A percentile compares a stretch with the other conserved stretches of the same genome.
These are phyloP conservation scores for Cucurbita moschata DNA, from an alignment of 306 rosid species.

Conservation along the genomic window DNA sequence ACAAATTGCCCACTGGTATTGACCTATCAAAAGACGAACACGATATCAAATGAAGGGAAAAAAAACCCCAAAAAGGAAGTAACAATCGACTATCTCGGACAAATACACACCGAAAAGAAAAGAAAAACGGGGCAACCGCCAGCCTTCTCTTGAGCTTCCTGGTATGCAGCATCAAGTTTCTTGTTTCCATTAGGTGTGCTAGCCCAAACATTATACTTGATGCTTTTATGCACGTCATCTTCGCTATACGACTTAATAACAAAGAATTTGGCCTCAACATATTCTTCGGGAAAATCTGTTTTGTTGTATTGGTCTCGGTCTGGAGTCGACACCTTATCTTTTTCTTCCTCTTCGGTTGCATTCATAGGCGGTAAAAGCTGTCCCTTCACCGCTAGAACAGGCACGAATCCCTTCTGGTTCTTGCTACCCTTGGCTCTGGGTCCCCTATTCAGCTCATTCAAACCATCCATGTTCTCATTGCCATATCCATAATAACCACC, in stretches of 20 bases:
- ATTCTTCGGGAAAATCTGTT: slow-evolving; percentile 54
- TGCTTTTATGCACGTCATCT: slow-evolving; percentile 94
- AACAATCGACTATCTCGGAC: background rate
- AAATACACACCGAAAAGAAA: slow-evolving; percentile 56
- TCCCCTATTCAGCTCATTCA: slow-evolving; percentile 80
- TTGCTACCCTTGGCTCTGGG: slow-evolving; percentile 80
- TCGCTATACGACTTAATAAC: slow-evolving; percentile 90
- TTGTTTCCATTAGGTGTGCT: slow-evolving; percentile 95
- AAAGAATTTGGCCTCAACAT: slow-evolving; percentile 56
- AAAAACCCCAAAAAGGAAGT: background rate
- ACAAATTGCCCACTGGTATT: slow-evolving; percentile 97
- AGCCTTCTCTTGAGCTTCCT: slow-evolving; percentile 79
- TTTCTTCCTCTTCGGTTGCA: slow-evolving; percentile 39
- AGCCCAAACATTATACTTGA: slow-evolving; percentile 94
- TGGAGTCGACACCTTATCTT: slow-evolving; percentile 37
- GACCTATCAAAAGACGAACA: slow-evolving; percentile 30
- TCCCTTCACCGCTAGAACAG: slow-evolving; percentile 53
- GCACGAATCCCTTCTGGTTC: slow-evolving; percentile 55
- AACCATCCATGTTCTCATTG: slow-evolving; percentile 76
- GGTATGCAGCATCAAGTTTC: slow-evolving; percentile 90
- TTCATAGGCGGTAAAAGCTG: slow-evolving; percentile 41
- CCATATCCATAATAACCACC: slow-evolving; percentile 67
- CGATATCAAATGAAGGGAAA: background rate
- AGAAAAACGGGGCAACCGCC: slow-evolving; percentile 67
- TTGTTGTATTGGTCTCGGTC: slow-evolving; percentile 59